Conservation (phyloP, 305 asterid genomes). For the Rubia peregrina region DNA sequence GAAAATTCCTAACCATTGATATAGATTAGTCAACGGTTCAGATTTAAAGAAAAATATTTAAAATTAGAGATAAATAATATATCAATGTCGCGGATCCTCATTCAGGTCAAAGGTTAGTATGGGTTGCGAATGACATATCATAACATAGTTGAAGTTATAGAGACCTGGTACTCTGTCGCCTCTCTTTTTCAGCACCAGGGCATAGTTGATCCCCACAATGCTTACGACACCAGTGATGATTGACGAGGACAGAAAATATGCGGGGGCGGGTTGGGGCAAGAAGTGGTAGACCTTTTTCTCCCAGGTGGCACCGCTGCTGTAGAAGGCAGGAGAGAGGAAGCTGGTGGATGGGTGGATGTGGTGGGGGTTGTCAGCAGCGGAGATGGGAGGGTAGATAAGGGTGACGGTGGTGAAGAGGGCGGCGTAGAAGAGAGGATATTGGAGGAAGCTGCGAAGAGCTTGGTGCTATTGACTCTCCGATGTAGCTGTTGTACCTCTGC, state of each 20-base stretch:
- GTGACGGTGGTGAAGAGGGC: conserved; percentile 72
- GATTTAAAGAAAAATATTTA: no score
- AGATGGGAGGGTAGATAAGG: conserved; percentile 53
- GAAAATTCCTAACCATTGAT: no score
- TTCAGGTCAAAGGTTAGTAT: no score
- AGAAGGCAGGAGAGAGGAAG: conserved; percentile 63
- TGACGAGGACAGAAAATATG: conserved; percentile 59
- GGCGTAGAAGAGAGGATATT: conserved; percentile 65
- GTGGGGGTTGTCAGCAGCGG: conserved; percentile 23
- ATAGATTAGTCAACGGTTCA: no score
- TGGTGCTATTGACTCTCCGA: conserved; percentile 73
- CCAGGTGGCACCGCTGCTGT: conserved; percentile 63
- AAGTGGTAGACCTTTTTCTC: conserved; percentile 78
- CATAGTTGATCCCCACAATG: conserved; percentile 74
- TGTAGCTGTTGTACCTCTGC: conserved; percentile 74
- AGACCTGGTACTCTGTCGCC: conserved; percentile 84
- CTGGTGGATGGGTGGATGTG: conserved; percentile 42
- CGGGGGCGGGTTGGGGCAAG: conserved; percentile 61
- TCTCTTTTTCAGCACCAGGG: conserved; percentile 61
- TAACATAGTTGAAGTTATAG: conserved; percentile 52
- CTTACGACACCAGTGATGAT: conserved; percentile 74
- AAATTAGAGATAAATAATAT: no score
- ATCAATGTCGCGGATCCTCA: no score
- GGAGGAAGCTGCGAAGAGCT: conserved; percentile 76
- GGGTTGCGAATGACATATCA: no score